Evolutionary conservation across 2,329 filamentous ascomycete species (phyloP), one percentile per base, ranked within the genome.

Genomic region (Fusarium denticulatum): DNA sequence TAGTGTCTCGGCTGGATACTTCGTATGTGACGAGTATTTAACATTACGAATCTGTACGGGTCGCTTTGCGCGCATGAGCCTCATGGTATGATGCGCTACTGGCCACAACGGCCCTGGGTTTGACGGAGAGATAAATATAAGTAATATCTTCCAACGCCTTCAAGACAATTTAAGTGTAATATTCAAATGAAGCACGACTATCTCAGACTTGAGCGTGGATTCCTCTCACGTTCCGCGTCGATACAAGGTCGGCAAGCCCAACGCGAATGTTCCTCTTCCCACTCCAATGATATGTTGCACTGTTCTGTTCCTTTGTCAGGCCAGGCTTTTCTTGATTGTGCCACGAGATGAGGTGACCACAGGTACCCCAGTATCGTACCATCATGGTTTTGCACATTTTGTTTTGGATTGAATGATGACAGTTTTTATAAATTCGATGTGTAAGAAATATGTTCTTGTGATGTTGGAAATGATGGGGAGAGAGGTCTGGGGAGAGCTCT

Each of bases 401-500:
- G 5, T 2, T 28, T n/a, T 1, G 4, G 4, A 9, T 22, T 10
- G 3, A 28, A 16, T n/a, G 5, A 26, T 53, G 3, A 2, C 10
- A 18, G 11, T 11, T 20, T 37, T 37, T 16, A 16, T 22, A 22
- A 22, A 6, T 1, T 37, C 10, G 5, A 53, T 22, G 7, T 37
- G 3, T 10, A 14, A 3, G 3, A 6, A 7, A 3, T 7, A 0
- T 16, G 2, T 8, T 16, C 18, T 15, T 6, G 13, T 2, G 5
- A 37, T 24, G 14, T 37, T 28, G 14, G 11, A 18, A 36, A 22
- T 3, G 14, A 5, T 28, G 30, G 34, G 12, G 10, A 5, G 12
- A 11, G 18, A 37, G 24, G 7, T 36, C 18, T 13, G 18, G 3
- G 14, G 10, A 6, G 15, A 22, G 14, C 20, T n/a, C 9, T 53